Evolutionary conservation across 345 rosid genomes (phyloP).

Genomic region (Boechera stricta): DNA sequence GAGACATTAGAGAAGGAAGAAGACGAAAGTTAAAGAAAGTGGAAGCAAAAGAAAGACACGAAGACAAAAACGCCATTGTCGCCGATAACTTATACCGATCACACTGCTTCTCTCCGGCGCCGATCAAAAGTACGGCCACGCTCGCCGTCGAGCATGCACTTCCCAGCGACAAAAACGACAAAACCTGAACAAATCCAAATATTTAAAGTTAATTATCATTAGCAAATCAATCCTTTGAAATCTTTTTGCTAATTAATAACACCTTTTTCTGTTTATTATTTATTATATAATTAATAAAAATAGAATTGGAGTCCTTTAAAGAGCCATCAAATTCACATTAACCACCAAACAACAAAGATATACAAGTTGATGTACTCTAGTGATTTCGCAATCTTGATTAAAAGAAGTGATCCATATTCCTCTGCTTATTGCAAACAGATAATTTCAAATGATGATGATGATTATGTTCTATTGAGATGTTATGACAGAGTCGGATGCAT

Average conservation of each 20-base stretch:
- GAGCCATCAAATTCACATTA: not conserved
- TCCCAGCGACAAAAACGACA: slow-evolving; percentile 61
- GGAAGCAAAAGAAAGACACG: slow-evolving; percentile 60
- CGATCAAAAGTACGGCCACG: slow-evolving; percentile 51
- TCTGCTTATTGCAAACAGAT: not conserved
- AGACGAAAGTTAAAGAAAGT: slow-evolving; percentile 69
- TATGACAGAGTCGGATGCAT: slow-evolving; percentile 6
- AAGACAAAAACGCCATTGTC: slow-evolving; percentile 68
- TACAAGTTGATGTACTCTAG: slow-evolving; percentile 18
- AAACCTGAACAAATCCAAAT: slow-evolving; percentile 45
- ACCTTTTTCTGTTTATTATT: not conserved
- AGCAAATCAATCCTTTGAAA: not conserved
- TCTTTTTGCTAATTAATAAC: not conserved
- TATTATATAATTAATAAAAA: not conserved
- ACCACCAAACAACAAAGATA: not conserved
- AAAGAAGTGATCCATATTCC: not conserved
- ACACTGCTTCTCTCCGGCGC: slow-evolving; percentile 47
- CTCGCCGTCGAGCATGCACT: slow-evolving; percentile 68
- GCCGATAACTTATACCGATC: slow-evolving; percentile 67
- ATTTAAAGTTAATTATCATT: not conserved
- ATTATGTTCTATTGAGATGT: not conserved
- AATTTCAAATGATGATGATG: not conserved
- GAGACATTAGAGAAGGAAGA: slow-evolving; percentile 51
- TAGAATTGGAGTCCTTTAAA: not conserved
- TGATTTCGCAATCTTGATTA: not conserved